A percentile compares a stretch with the other conserved stretches of the same genome.
Conservation (phyloP, 805 yeast species). For the Candida verbasci region DNA sequence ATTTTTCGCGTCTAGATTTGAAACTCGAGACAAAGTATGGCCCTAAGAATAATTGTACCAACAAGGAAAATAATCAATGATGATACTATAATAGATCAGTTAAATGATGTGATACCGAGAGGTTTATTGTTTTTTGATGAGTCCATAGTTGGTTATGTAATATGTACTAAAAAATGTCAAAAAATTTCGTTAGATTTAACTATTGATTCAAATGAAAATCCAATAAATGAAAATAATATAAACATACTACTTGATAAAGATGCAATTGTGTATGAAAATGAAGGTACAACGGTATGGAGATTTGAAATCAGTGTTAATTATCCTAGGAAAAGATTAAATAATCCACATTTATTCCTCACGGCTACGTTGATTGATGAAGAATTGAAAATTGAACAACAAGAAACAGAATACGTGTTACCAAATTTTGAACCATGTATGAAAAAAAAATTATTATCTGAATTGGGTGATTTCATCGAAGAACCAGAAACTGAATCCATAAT, state of each 20-base stretch:
- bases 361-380: slow-evolving; percentile 14
- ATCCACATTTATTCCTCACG: slow-evolving; percentile 21
- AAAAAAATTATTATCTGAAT: slow-evolving; percentile 12
- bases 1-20: neutral
- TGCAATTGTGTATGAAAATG: slow-evolving; percentile 2
- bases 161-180: slow-evolving; percentile 12
- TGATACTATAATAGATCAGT: slow-evolving; percentile 3
- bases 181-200: slow-evolving; percentile 16
- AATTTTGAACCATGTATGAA: slow-evolving; percentile 15
- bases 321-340: slow-evolving; percentile 24
- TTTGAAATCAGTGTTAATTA: slow-evolving; percentile 26
- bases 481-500: neutral
- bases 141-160: slow-evolving; percentile 21
- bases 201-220: slow-evolving; percentile 15
- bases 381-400: neutral
- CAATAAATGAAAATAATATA: slow-evolving; percentile 7
- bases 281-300: slow-evolving; percentile 20
- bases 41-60: slow-evolving; percentile 7
- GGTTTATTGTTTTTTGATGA: slow-evolving; percentile 26
- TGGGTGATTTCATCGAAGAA: neutral
- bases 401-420: slow-evolving; percentile 9
- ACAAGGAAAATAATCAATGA: slow-evolving; percentile 4
- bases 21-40: neutral
- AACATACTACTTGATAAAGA: neutral
- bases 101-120: slow-evolving; percentile 1